Conservation (phyloP, 495 filamentous ascomycete species). For the Pyronema domesticum region DNA sequence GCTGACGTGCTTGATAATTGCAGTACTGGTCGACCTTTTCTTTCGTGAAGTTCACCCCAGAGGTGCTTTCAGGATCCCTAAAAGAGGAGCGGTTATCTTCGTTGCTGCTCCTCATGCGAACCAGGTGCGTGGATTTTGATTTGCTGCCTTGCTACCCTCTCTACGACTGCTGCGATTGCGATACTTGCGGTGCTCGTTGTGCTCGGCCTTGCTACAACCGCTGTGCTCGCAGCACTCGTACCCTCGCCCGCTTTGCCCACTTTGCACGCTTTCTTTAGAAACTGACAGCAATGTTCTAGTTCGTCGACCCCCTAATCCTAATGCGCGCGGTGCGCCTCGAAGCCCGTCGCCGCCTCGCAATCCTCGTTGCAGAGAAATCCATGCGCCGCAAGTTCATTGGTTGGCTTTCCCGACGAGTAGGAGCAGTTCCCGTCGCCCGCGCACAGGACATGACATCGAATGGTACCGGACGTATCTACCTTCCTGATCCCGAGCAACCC, state of each 20-base stretch:
- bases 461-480: slow-evolving; percentile 63
- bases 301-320: slow-evolving; percentile 86
- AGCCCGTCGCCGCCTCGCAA: slow-evolving; percentile 70
- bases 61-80: slow-evolving; percentile 80
- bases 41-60: slow-evolving; percentile 94
- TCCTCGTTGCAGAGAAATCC: slow-evolving; percentile 87
- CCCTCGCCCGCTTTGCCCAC: no score
- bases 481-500: slow-evolving; percentile 77
- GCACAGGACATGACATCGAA: slow-evolving; percentile 77
- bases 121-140: slow-evolving; percentile 41
- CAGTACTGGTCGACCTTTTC: slow-evolving; percentile 84
- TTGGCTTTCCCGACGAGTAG: slow-evolving; percentile 55
- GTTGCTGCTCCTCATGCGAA: slow-evolving; percentile 98
- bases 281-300: slow-evolving; percentile 32
- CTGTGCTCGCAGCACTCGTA: no score
- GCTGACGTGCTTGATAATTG: slow-evolving; percentile 55
- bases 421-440: slow-evolving; percentile 72
- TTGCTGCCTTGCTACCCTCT: background rate
- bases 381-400: slow-evolving; percentile 79
- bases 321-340: slow-evolving; percentile 76
- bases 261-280: no score
- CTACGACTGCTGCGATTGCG: no score
- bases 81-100: slow-evolving; percentile 74
- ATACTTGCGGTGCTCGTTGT: background rate
- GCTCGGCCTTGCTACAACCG: background rate